A percentile compares a stretch with the other conserved stretches of the same genome.
phyloP scores from a whole-genome alignment of 108 stramenopile species.

The Cyclotella baltica region DNA sequence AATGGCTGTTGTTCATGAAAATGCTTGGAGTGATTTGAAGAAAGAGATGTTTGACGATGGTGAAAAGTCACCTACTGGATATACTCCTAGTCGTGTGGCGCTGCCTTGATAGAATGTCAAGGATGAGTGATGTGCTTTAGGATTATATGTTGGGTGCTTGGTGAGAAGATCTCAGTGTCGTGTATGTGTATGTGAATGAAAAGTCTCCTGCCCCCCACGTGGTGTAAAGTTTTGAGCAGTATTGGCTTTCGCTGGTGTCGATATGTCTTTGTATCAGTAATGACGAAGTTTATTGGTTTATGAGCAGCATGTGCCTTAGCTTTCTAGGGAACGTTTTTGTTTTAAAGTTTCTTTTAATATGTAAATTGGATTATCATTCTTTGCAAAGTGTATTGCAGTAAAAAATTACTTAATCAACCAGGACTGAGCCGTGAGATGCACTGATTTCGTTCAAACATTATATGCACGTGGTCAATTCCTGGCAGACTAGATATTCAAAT shows the following conservation, averaged over 20 bases:
- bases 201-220: no score
- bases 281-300: not conserved
- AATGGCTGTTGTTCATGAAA: conserved; percentile 25
- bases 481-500: conserved; percentile 52
- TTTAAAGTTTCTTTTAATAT: no score
- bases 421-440: not conserved
- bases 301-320: not conserved
- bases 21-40: conserved; percentile 18
- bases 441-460: conserved; percentile 43
- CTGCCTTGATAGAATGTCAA: conserved; percentile 4
- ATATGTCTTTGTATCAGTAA: not conserved
- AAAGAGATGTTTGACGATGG: conserved; percentile 8
- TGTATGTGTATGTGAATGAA: no score
- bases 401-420: no score
- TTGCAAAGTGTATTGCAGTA: no score
- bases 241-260: no score
- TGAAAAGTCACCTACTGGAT: not conserved
- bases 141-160: not conserved
- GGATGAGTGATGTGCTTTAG: not conserved
- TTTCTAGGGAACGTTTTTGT: conserved; percentile 4
- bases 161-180: no score
- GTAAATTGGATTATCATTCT: no score
- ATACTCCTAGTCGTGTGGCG: conserved; percentile 7
- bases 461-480: conserved; percentile 79
- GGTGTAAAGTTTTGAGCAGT: no score